A percentile compares a stretch with the other conserved stretches of the same genome.
Conservation (phyloP, 768 basidiomycete species). For the Zangia roseola region DNA sequence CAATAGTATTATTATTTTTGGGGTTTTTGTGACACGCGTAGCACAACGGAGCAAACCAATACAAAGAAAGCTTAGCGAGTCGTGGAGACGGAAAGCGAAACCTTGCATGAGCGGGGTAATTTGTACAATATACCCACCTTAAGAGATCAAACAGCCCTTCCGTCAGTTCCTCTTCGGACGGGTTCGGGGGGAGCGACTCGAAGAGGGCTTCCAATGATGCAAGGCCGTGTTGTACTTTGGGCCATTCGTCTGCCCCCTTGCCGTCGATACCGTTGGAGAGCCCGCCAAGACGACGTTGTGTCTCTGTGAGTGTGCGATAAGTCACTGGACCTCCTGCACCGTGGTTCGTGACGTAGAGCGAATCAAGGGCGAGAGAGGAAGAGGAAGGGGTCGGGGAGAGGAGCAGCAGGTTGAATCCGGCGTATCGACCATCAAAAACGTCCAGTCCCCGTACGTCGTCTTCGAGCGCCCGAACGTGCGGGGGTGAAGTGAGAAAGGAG, state of each 20-base stretch:
- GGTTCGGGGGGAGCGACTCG: slow-evolving; percentile 32
- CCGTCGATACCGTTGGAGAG: slow-evolving; percentile 78
- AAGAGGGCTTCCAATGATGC: slow-evolving; percentile 46
- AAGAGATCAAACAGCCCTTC: slow-evolving; percentile 64
- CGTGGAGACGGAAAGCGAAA: not conserved
- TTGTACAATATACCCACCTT: slow-evolving; percentile 50
- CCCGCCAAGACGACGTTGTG: slow-evolving; percentile 53
- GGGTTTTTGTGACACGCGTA: too few species aligned
- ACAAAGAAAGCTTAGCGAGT: not conserved
- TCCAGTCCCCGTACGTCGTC: slow-evolving; percentile 48
- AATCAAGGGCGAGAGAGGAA: slow-evolving; percentile 44
- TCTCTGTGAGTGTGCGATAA: slow-evolving; percentile 48
- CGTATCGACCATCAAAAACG: slow-evolving; percentile 52
- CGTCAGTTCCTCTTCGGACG: slow-evolving; percentile 51
- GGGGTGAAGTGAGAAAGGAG: slow-evolving; percentile 59
- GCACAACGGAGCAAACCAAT: too few species aligned
- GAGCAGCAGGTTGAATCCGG: slow-evolving; percentile 81
- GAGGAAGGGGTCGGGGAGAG: slow-evolving; percentile 40
- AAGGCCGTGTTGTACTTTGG: slow-evolving; percentile 66
- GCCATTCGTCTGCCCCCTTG: slow-evolving; percentile 61
- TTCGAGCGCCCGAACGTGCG: slow-evolving; percentile 39
- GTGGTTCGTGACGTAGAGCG: slow-evolving; percentile 62
- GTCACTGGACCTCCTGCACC: slow-evolving; percentile 64
- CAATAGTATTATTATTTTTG: too few species aligned
- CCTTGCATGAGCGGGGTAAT: not conserved